A percentile compares a stretch with the other conserved stretches of the same genome.
phyloP scores from a whole-genome alignment of 768 basidiomycete species.

The Cystofilobasidium bisporidii region DNA sequence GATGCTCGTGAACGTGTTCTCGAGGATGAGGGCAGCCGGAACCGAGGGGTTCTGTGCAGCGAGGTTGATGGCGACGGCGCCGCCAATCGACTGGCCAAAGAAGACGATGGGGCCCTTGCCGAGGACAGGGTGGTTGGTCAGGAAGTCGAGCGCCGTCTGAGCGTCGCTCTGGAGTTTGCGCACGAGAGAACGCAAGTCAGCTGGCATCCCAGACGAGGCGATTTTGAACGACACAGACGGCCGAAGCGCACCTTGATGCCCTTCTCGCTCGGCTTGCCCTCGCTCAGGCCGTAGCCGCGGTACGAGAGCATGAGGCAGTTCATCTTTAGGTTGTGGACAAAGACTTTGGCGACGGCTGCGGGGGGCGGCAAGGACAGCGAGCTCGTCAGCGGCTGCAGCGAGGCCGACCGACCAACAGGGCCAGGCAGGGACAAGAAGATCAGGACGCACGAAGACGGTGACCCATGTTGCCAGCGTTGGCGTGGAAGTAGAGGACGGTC shows the following conservation, averaged over 20 bases:
- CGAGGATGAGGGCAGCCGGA: constrained; percentile 60
- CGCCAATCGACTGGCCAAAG: constrained; percentile 51
- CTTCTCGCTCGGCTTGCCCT: constrained; percentile 75
- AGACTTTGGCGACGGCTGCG: constrained; percentile 65
- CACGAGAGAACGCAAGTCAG: constrained; percentile 42
- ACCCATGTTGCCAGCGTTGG: constrained; percentile 46
- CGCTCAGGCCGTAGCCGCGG: constrained; percentile 74
- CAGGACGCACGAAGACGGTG: constrained; percentile 54
- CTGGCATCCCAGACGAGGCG: too few relatives aligned
- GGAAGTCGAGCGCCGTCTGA: constrained; percentile 55
- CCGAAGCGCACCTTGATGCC: constrained; percentile 44
- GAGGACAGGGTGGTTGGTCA: constrained; percentile 56
- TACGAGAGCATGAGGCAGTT: constrained; percentile 94
- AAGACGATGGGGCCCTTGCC: constrained; percentile 57
- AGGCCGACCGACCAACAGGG: too few relatives aligned
- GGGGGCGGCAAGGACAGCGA: too few relatives aligned
- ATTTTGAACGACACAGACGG: background rate
- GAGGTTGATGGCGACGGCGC: constrained; percentile 82
- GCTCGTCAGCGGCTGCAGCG: too few relatives aligned
- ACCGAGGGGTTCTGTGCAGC: constrained; percentile 64
- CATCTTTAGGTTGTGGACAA: constrained; percentile 71
- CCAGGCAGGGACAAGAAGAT: background rate
- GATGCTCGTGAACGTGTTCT: constrained; percentile 87
- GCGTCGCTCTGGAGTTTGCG: constrained; percentile 64
- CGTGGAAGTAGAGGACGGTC: constrained; percentile 42